phyloP scores from a whole-genome alignment of 2,329 filamentous ascomycete genomes.

The Sporothrix brunneoviolacea region DNA sequence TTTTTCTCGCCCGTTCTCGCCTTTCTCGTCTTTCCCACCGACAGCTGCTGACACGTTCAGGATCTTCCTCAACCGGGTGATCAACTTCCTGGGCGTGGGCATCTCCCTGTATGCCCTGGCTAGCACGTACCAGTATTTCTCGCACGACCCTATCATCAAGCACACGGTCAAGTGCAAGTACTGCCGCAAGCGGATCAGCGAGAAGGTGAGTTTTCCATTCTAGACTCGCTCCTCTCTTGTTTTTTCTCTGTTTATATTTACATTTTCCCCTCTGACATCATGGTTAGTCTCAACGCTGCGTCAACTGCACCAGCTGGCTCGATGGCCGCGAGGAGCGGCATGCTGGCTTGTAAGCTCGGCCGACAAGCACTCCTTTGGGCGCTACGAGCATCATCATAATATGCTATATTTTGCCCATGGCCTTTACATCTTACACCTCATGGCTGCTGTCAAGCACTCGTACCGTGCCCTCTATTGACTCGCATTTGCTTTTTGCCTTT shows the following conservation, averaged over 20 bases:
- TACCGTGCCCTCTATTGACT: not conserved
- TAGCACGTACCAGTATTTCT: conserved; percentile 52
- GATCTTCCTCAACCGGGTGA: conserved; percentile 53
- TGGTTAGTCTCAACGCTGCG: conserved; percentile 36
- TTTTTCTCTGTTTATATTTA: not conserved
- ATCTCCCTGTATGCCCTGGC: conserved; percentile 59
- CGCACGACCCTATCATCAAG: conserved; percentile 64
- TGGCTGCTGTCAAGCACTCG: too few relatives aligned
- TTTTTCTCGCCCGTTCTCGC: conserved; percentile 3
- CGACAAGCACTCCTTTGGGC: too few relatives aligned
- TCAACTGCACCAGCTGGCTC: conserved; percentile 46
- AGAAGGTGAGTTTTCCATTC: conserved; percentile 42
- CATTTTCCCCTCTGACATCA: not conserved
- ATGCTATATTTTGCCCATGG: too few relatives aligned
- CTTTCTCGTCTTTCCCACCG: not conserved
- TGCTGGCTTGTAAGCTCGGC: conserved; percentile 8
- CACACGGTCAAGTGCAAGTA: conserved; percentile 62
- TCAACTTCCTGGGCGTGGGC: conserved; percentile 62
- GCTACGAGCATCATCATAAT: too few relatives aligned
- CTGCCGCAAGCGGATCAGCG: conserved; percentile 56
- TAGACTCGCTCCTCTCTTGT: too few relatives aligned
- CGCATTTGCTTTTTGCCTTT: not conserved
- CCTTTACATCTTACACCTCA: too few relatives aligned
- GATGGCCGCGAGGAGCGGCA: conserved; percentile 41
- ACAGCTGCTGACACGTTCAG: not conserved